These are phyloP conservation scores for Exophiala xenobiotica DNA, from an alignment of 2,329 filamentous ascomycete genomes.

Conservation along the genomic window DNA sequence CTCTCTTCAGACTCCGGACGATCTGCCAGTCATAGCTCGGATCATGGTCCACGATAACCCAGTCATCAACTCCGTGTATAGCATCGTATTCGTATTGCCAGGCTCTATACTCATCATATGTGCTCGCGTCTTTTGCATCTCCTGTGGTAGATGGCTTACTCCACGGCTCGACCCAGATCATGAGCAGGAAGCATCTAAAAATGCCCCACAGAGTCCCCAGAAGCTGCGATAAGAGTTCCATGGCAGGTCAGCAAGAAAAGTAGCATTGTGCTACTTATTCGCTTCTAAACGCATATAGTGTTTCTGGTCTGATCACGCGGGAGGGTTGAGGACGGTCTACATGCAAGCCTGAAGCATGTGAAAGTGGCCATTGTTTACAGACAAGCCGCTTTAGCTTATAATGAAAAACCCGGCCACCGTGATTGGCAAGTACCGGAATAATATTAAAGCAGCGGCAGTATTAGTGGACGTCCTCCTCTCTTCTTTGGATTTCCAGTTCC, in stretches of 20 bases:
- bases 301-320: too few relatives aligned
- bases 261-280: neutral
- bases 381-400: neutral
- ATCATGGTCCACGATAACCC: slow-evolving; percentile 15
- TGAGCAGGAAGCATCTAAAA: slow-evolving; percentile 10
- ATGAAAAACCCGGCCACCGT: too few relatives aligned
- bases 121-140: neutral
- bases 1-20: slow-evolving; percentile 15
- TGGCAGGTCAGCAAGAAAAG: neutral
- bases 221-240: slow-evolving; percentile 10
- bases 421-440: too few relatives aligned
- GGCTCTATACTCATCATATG: slow-evolving; percentile 17
- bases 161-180: slow-evolving; percentile 20
- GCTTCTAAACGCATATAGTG: too few relatives aligned
- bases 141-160: slow-evolving; percentile 6
- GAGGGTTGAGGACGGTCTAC: too few relatives aligned
- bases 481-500: too few relatives aligned
- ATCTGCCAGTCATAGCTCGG: slow-evolving; percentile 23
- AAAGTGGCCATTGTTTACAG: neutral
- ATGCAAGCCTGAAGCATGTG: neutral
- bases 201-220: slow-evolving; percentile 11
- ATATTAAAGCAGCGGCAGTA: too few relatives aligned
- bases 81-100: slow-evolving; percentile 14
- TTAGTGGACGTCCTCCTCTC: too few relatives aligned
- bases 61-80: slow-evolving; percentile 20